Percentiles rank a stretch among this genome's conserved stretches.
phyloP scores from a whole-genome alignment of 441 rosid genomes.

The Breynia disticha region DNA sequence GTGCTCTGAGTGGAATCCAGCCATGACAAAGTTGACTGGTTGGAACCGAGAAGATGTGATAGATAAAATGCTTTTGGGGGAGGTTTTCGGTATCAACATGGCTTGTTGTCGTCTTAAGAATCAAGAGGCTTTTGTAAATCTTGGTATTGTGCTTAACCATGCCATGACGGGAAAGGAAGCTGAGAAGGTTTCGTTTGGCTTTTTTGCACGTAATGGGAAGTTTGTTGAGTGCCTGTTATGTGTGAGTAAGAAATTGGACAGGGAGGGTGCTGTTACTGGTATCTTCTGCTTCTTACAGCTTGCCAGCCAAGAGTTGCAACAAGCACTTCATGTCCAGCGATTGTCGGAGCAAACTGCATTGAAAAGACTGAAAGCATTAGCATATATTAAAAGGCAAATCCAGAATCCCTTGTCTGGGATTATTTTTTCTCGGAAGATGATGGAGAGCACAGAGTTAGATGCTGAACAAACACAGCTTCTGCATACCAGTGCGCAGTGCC shows the following conservation, averaged over 20 bases:
- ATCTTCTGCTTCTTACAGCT: slow-evolving; percentile 92
- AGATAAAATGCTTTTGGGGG: slow-evolving; percentile 82
- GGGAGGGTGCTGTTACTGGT: slow-evolving; percentile 72
- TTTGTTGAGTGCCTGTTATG: slow-evolving; percentile 75
- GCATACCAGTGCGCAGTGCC: slow-evolving; percentile 69
- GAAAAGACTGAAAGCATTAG: slow-evolving; percentile 58
- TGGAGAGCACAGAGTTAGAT: slow-evolving; percentile 64
- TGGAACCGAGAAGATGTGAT: slow-evolving; percentile 78
- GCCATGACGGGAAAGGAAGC: slow-evolving; percentile 63
- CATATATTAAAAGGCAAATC: slow-evolving; percentile 74
- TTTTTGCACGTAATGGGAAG: slow-evolving; percentile 56
- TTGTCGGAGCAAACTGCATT: slow-evolving; percentile 70
- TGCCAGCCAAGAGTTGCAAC: slow-evolving; percentile 82
- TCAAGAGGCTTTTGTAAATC: slow-evolving; percentile 73
- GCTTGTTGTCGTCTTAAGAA: slow-evolving; percentile 77
- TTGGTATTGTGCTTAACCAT: slow-evolving; percentile 63
- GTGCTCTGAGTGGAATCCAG: slow-evolving; percentile 96
- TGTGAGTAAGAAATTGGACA: slow-evolving; percentile 68
- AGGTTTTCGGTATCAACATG: slow-evolving; percentile 66
- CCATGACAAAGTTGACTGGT: slow-evolving; percentile 74
- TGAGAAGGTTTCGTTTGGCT: slow-evolving; percentile 71
- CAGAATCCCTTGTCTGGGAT: slow-evolving; percentile 74
- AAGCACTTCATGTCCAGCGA: slow-evolving; percentile 78
- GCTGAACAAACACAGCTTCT: slow-evolving; percentile 58
- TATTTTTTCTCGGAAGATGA: slow-evolving; percentile 55